phyloP scores from a whole-genome alignment of 345 rosid genomes.

The Gossypium rotundifolium region DNA sequence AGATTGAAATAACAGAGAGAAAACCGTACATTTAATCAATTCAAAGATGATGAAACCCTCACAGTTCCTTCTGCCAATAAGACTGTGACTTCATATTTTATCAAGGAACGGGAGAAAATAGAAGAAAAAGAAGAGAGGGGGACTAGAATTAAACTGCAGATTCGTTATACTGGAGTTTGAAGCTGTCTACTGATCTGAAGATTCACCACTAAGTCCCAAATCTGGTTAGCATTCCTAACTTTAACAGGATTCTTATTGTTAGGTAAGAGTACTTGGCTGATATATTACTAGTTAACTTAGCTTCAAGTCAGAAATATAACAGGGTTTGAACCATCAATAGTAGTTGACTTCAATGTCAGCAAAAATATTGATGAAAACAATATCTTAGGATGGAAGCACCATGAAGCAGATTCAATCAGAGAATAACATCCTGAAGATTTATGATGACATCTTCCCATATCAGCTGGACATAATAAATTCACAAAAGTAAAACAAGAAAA shows the following conservation, averaged over 20 bases:
- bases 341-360: neutral
- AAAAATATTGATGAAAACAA: neutral
- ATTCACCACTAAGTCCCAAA: neutral
- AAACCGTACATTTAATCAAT: neutral
- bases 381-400: neutral
- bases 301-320: neutral
- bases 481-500: constrained; percentile 1
- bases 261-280: neutral
- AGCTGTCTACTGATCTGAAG: neutral
- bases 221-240: neutral
- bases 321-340: neutral
- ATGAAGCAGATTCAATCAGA: neutral
- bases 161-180: neutral
- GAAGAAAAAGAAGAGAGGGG: neutral
- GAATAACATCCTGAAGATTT: constrained; percentile 7
- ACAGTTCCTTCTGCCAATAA: neutral
- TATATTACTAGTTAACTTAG: neutral
- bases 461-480: neutral
- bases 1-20: neutral
- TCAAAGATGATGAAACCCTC: neutral
- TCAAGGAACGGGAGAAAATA: neutral
- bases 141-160: neutral
- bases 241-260: neutral
- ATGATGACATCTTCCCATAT: neutral
- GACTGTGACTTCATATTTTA: neutral